phyloP scores from a whole-genome alignment of 2,329 filamentous ascomycete genomes.

The Ophiostoma novo-ulmi region DNA sequence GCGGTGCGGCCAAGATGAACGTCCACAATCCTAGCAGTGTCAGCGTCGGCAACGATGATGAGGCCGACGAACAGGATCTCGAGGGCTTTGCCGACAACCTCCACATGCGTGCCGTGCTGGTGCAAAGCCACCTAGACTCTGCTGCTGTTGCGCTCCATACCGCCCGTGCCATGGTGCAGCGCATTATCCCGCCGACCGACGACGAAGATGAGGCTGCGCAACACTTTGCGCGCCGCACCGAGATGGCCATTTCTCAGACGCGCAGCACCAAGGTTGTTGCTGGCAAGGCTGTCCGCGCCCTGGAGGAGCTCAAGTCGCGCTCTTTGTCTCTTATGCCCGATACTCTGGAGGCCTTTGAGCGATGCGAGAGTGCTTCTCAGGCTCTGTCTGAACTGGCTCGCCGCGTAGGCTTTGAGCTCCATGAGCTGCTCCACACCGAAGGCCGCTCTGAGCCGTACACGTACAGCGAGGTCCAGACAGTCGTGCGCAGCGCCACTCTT shows the following conservation, averaged over 20 bases:
- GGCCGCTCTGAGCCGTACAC: constrained; percentile 63
- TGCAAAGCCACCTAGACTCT: constrained; percentile 78
- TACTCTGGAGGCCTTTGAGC: constrained; percentile 63
- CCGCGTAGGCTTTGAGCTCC: constrained; percentile 61
- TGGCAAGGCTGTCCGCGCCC: constrained; percentile 68
- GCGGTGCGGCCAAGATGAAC: constrained; percentile 1
- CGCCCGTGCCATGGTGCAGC: constrained; percentile 61
- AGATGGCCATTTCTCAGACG: constrained; percentile 67
- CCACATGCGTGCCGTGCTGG: constrained; percentile 68
- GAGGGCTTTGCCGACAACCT: constrained; percentile 73
- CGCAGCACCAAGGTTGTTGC: constrained; percentile 79
- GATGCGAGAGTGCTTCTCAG: constrained; percentile 59
- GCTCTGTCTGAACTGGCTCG: constrained; percentile 63
- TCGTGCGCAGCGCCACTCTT: constrained; percentile 53
- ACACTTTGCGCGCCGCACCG: constrained; percentile 65
- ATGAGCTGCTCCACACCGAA: constrained; percentile 64
- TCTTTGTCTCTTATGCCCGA: constrained; percentile 68
- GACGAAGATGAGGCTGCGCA: constrained; percentile 62
- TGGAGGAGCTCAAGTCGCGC: constrained; percentile 71
- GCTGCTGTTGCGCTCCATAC: constrained; percentile 63
- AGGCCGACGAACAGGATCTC: constrained; percentile 41
- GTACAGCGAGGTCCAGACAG: constrained; percentile 59
- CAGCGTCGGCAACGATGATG: constrained; percentile 22
- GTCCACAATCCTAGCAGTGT: constrained; percentile 19
- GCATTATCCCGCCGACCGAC: constrained; percentile 50